These are phyloP conservation scores for Astrocystis sublimbata DNA, from an alignment of 495 filamentous ascomycete species.

Conservation along the genomic window DNA sequence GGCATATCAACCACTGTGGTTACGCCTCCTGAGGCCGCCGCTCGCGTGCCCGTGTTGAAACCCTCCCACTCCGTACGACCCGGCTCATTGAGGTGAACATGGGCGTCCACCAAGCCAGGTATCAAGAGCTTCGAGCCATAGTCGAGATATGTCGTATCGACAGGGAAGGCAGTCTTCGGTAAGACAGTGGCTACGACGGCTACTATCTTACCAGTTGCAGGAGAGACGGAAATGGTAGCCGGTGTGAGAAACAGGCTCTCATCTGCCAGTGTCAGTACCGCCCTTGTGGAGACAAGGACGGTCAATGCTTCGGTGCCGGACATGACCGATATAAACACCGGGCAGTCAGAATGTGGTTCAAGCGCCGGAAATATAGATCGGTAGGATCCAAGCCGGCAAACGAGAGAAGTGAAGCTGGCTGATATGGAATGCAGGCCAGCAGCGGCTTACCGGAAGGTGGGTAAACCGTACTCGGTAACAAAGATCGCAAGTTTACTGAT, in stretches of 20 bases:
- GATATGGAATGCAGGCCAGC: background rate
- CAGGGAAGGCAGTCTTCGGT: slow-evolving; percentile 69
- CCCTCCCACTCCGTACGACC: slow-evolving; percentile 99
- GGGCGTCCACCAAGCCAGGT: slow-evolving; percentile 92
- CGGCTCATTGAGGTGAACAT: slow-evolving; percentile 97
- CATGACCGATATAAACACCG: slow-evolving; percentile 1
- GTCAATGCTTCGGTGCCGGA: slow-evolving; percentile 33
- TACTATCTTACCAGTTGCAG: slow-evolving; percentile 78
- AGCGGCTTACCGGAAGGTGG: background rate
- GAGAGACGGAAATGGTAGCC: slow-evolving; percentile 78
- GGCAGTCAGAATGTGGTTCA: background rate
- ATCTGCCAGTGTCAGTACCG: slow-evolving; percentile 71
- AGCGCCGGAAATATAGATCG: background rate
- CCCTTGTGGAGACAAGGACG: slow-evolving; percentile 81
- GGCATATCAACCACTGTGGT: slow-evolving; percentile 99
- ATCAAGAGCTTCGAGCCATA: slow-evolving; percentile 85
- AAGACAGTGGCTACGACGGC: slow-evolving; percentile 73
- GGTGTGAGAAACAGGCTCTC: slow-evolving; percentile 54
- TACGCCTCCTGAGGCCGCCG: slow-evolving; percentile 93
- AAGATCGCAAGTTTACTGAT: background rate
- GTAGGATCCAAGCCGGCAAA: background rate
- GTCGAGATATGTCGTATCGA: slow-evolving; percentile 72
- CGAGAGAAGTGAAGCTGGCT: background rate
- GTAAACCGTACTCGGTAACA: background rate
- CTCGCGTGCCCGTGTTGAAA: slow-evolving; percentile 89